Conservation (phyloP, 495 filamentous ascomycete genomes). For the Parathielavia appendiculata region DNA sequence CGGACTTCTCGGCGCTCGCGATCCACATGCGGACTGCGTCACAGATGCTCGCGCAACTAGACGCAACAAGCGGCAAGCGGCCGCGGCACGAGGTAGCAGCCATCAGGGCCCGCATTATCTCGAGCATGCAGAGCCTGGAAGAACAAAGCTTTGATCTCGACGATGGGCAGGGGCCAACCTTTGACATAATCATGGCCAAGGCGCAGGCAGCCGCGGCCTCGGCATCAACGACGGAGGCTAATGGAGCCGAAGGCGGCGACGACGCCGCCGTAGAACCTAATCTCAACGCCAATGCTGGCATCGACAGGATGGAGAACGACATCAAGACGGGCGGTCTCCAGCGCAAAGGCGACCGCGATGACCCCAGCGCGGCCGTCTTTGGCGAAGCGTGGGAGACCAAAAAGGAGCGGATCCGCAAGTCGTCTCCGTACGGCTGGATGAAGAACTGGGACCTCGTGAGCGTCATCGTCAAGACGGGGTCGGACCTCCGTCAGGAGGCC, state of each 20-base stretch:
- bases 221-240: conserved; percentile 33
- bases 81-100: conserved; percentile 68
- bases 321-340: conserved; percentile 70
- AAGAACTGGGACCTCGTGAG: conserved; percentile 75
- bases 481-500: conserved; percentile 69
- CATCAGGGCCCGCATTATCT: conserved; percentile 71
- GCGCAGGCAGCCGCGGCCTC: conserved; percentile 40
- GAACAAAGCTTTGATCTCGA: conserved; percentile 68
- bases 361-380: conserved; percentile 74
- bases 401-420: conserved; percentile 68
- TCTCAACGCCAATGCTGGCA: conserved; percentile 59
- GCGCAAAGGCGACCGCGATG: conserved; percentile 69
- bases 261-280: conserved; percentile 39
- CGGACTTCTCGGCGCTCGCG: conserved; percentile 68
- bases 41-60: conserved; percentile 73
- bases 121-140: conserved; percentile 77
- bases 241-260: conserved; percentile 31
- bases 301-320: conserved; percentile 76
- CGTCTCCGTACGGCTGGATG: conserved; percentile 71
- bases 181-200: conserved; percentile 66
- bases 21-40: conserved; percentile 76
- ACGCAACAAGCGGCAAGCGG: conserved; percentile 64
- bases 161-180: conserved; percentile 57
- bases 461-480: conserved; percentile 75
- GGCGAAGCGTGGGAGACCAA: conserved; percentile 73